phyloP scores from a whole-genome alignment of 345 rosid species.

The Arabidopsis thaliana region TAIR10.1 NC_003075.7:7462001-7462500 shows the following conservation, averaged over 20 bases:
- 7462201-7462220: slow-evolving; percentile 45
- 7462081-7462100: slow-evolving; percentile 41
- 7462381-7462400: no score
- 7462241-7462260: slow-evolving; percentile 61
- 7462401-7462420: no score
- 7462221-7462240: slow-evolving; percentile 41
- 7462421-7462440: no score
- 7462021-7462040: slow-evolving; percentile 30
- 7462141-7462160: slow-evolving; percentile 61
- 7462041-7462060: slow-evolving; percentile 24
- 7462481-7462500: background rate
- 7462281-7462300: slow-evolving; percentile 5
- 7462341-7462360: slow-evolving; percentile 56
- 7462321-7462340: background rate
- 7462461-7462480: no score
- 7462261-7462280: slow-evolving; percentile 33
- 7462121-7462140: slow-evolving; percentile 48
- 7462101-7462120: slow-evolving; percentile 58
- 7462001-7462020: slow-evolving; percentile 32
- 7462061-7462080: slow-evolving; percentile 16
- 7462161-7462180: slow-evolving; percentile 42
- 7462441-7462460: no score
- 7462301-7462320: background rate
- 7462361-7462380: slow-evolving; percentile 41
- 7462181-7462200: slow-evolving; percentile 29